Evolutionary conservation across 2,329 filamentous ascomycete species (phyloP).

Genomic region (Colletotrichum sp.): DNA sequence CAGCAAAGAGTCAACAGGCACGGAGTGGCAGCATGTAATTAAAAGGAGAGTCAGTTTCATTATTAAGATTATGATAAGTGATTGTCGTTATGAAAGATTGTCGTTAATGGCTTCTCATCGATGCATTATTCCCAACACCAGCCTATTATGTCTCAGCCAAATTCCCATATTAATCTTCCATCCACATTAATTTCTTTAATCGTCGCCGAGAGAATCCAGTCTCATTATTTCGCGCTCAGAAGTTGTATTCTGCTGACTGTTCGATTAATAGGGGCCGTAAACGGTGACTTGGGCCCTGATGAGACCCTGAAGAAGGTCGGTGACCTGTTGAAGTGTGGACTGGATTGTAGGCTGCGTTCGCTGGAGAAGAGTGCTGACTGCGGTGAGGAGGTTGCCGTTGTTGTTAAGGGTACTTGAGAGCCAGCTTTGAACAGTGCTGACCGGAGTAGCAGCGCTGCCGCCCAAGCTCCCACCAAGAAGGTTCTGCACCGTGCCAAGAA

Average conservation of each 20-base stretch:
- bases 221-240: background rate
- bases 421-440: background rate
- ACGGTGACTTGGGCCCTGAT: background rate
- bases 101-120: background rate
- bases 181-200: background rate
- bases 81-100: background rate
- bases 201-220: background rate
- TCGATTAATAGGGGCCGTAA: too few species aligned
- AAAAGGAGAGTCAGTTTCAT: background rate
- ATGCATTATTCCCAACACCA: background rate
- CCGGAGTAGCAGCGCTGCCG: background rate
- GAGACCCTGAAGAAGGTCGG: background rate
- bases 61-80: background rate
- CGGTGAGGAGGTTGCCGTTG: background rate
- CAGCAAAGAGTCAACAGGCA: background rate
- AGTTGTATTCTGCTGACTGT: background rate
- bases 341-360: background rate
- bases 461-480: background rate
- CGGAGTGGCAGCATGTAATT: background rate
- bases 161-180: background rate
- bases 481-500: background rate
- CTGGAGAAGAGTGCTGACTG: background rate
- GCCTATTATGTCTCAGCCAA: background rate
- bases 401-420: background rate
- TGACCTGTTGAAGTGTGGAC: background rate